phyloP scores from a whole-genome alignment of 768 basidiomycete species.

The Roridomyces roridus region DNA sequence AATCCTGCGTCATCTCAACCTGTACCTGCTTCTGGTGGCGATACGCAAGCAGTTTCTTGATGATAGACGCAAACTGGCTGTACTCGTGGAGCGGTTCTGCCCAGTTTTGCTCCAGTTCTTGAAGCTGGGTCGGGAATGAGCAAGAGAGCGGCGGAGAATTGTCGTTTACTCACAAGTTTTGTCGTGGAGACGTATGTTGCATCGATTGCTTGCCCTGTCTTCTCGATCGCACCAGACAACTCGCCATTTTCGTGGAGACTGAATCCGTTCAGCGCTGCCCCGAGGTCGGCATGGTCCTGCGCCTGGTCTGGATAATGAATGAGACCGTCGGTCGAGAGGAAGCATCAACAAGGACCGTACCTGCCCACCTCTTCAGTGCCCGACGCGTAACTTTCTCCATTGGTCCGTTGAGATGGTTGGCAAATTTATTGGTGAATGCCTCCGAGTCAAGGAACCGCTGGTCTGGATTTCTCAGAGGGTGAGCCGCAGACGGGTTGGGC shows the following conservation, averaged over 20 bases:
- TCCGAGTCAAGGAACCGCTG: conserved; percentile 97
- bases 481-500: conserved; percentile 87
- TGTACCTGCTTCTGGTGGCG: conserved; percentile 98
- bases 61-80: conserved; percentile 91
- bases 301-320: conserved; percentile 61
- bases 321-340: conserved; percentile 5
- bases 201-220: conserved; percentile 96
- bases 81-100: conserved; percentile 97
- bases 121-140: conserved; percentile 58
- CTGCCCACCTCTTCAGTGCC: conserved; percentile 93
- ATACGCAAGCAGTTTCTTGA: conserved; percentile 92
- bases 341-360: conserved; percentile 47
- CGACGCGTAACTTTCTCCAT: conserved; percentile 98
- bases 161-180: conserved; percentile 65
- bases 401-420: conserved; percentile 86
- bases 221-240: conserved; percentile 88
- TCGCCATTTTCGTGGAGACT: conserved; percentile 83
- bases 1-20: conserved; percentile 96
- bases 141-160: conserved; percentile 6
- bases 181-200: conserved; percentile 93
- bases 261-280: conserved; percentile 91
- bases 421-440: conserved; percentile 94
- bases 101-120: conserved; percentile 94
- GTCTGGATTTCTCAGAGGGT: conserved; percentile 91
- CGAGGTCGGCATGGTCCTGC: conserved; percentile 89